Evolutionary conservation across 2,329 filamentous ascomycete species (phyloP), one percentile per base, ranked within the genome.

Genomic region (Biscogniauxia marginata): DNA sequence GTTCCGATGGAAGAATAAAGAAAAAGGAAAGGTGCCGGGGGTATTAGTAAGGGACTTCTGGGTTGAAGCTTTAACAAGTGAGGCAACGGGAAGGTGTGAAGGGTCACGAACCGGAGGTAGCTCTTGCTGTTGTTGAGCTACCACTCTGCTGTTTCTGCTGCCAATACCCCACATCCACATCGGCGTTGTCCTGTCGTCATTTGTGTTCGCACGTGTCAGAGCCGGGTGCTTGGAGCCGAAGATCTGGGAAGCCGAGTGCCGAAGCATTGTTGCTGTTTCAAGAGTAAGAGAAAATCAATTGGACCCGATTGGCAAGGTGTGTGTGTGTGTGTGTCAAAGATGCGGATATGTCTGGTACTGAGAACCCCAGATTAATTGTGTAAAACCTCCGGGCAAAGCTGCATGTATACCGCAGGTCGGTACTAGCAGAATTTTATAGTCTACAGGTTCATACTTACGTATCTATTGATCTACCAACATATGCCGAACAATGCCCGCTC

Each of bases 151-250:
- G 11, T 39, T 39, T 39, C 30, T 16, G 30, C 30, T 39, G 13
- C 30, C 13, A n/a, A 39, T 9, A 16, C 51, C 53, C 57, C 22
- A 45, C 19, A 18, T 51, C 47, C 47, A 50, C 8, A 20, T n/a
- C 16, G 30, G 48, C 49, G 55, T 25, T 25, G 34, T 30, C 39
- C 56, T 62, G 61, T 59, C 63, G 61, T 66, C 65, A 65, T 63
- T 59, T 46, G 56, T 56, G 62, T 58, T 59, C 49, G 56, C 58
- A 63, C 60, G 57, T 65, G 63, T 56, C 46, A 56, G 51, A 43
- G 56, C 55, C 50, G 55, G 60, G 45, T 56, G 59, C 46, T 62
- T 50, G 22, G 21, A 51, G 53, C 61, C 61, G 54, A 63, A 60
- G 49, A 59, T n/a, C 19, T 61, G 55, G 20, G 60, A 62, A 52